phyloP scores from a whole-genome alignment of 371 early-diverging fungal species.

The Globomyces sp. region DNA sequence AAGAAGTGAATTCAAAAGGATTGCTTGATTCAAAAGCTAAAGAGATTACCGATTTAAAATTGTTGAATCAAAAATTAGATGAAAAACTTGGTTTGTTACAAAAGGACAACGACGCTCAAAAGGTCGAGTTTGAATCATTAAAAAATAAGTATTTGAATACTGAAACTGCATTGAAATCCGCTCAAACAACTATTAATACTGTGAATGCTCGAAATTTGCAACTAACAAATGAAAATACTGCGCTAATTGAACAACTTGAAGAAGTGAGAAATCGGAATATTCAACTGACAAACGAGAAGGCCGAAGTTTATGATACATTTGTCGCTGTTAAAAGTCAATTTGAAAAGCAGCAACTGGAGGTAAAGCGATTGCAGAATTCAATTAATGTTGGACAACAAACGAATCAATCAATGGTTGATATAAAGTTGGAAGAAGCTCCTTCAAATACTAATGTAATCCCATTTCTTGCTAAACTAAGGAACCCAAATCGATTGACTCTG shows the following conservation, averaged over 20 bases:
- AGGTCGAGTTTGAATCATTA: no score
- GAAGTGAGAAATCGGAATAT: constrained; percentile 17
- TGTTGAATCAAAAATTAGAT: no score
- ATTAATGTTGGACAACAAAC: background rate
- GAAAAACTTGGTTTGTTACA: no score
- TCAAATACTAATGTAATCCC: constrained; percentile 3
- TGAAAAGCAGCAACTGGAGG: background rate
- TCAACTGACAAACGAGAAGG: constrained; percentile 12
- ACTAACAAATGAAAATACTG: constrained; percentile 16
- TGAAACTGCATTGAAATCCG: no score
- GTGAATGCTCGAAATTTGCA: background rate
- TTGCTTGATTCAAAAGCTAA: no score
- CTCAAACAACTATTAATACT: no score
- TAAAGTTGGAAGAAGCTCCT: background rate
- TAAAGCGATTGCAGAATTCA: background rate
- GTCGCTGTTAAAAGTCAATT: background rate
- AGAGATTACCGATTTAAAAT: no score
- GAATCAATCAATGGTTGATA: no score
- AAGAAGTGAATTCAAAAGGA: no score
- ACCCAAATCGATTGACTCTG: background rate
- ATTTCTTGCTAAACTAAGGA: background rate
- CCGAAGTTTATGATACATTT: background rate
- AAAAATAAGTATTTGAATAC: no score
- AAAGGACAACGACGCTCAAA: no score
- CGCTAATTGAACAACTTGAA: constrained; percentile 9